Evolutionary conservation across 1,139 yeast genomes (phyloP), one percentile per base, ranked within the genome.

Genomic region (Zygosaccharomyces pseudobailii): DNA sequence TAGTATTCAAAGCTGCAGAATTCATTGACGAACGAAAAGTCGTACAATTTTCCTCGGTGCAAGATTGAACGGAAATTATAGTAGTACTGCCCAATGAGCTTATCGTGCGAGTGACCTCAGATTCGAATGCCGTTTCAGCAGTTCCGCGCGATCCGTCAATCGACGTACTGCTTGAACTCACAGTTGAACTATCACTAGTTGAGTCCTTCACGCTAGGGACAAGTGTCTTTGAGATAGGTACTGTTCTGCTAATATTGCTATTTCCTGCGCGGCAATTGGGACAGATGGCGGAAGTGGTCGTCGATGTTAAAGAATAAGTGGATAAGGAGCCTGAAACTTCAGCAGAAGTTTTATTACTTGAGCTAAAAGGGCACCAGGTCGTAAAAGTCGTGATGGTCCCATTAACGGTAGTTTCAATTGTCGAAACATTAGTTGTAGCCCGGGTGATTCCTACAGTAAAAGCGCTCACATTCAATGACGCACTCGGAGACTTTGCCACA

Each of bases 361-460:
- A 50, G 24, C 62, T 53, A 38, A 62, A 48, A 37, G 66, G 66
- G 37, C 67, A 63, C 57, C 59, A 64, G 17, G 69, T 64, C 21
- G 67, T 62, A 48, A 50, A 61, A 22, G 49, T 55, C 4, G 66
- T 63, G 21, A 51, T 54, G 27, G 59, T 52, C n/a, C 57, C 58
- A 22, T 51, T 38, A 8, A 25, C 36, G 35, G 47, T 34, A 7
- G 28, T 39, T 13, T 33, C 38, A 17, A 33, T 36, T 10, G 35
- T 32, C 10, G 42, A 42, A 13, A 36, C 7, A n/a, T 24, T 36
- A 6, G 8, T 6, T n/a, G 22, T 24, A 24, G 40, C 21, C 6
- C 10, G 32, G 19, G 21, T 6, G 17, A 32, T 32, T 13, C 17
- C 17, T 13, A 13, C 17, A 6, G 20, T n/a, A 10, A 31, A 20